Conservation (phyloP, 768 basidiomycete species). For the Mycena filopes region DNA sequence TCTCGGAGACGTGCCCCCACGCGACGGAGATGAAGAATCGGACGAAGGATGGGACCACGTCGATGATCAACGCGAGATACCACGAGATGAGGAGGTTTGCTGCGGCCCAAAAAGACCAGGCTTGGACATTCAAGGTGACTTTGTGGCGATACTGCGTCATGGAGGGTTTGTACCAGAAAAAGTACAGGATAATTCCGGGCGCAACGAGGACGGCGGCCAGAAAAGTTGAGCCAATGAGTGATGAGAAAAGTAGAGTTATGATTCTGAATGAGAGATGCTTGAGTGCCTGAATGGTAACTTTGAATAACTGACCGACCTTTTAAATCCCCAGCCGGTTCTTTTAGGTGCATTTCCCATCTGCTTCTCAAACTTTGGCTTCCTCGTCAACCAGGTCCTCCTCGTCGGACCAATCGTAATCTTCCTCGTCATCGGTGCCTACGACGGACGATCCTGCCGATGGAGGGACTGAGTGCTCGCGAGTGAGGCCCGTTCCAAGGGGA, state of each 20-base stretch:
- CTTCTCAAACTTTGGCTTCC: constrained; percentile 72
- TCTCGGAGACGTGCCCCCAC: constrained; percentile 84
- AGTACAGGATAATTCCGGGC: constrained; percentile 71
- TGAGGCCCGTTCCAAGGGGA: constrained; percentile 35
- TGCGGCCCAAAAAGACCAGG: constrained; percentile 87
- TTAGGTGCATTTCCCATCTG: constrained; percentile 63
- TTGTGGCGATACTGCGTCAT: constrained; percentile 65
- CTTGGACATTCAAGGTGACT: constrained; percentile 73
- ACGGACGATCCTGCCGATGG: constrained; percentile 55
- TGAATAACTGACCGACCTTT: constrained; percentile 52
- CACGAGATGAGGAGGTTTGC: constrained; percentile 82
- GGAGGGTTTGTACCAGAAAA: constrained; percentile 75
- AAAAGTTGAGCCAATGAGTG: constrained; percentile 77
- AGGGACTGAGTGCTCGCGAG: constrained; percentile 39
- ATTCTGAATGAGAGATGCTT: constrained; percentile 52
- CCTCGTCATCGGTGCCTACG: constrained; percentile 68
- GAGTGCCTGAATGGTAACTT: neutral
- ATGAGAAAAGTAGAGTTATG: constrained; percentile 72
- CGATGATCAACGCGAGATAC: constrained; percentile 79
- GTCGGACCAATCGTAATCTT: constrained; percentile 81
- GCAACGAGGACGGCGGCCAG: constrained; percentile 70
- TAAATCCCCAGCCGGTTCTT: constrained; percentile 60
- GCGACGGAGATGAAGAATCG: constrained; percentile 63
- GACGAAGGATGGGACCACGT: constrained; percentile 68
- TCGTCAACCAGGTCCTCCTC: constrained; percentile 82